These are phyloP conservation scores for Fusarium concolor DNA, from an alignment of 2,329 filamentous ascomycete genomes.

Conservation along the genomic window DNA sequence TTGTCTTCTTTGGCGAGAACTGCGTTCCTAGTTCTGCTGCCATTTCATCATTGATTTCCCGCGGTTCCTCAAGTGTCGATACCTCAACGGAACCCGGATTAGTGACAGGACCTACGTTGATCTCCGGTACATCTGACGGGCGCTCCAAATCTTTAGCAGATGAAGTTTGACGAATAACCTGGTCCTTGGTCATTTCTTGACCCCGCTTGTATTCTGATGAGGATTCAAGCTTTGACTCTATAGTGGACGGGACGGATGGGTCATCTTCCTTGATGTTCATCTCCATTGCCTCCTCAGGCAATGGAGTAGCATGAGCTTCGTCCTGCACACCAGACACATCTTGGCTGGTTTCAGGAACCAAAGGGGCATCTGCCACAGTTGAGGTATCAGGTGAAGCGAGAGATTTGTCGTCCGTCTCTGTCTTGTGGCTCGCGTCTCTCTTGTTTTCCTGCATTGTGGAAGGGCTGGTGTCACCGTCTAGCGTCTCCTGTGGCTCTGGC, in stretches of 20 bases:
- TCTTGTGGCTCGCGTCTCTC: not conserved
- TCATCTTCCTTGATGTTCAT: not conserved
- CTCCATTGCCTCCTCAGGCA: not conserved
- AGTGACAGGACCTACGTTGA: not conserved
- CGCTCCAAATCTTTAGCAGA: not conserved
- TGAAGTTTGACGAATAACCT: not conserved
- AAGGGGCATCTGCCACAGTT: not conserved
- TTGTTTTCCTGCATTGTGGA: not conserved
- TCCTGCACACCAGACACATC: not conserved
- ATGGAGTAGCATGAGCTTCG: not conserved
- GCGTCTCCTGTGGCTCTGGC: constrained; percentile 18
- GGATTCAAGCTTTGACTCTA: not conserved
- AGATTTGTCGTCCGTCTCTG: constrained; percentile 8
- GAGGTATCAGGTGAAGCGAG: not conserved
- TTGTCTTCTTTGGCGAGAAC: constrained; percentile 8
- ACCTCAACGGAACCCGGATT: not conserved
- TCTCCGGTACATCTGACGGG: not conserved
- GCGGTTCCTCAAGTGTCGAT: not conserved
- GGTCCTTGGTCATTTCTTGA: not conserved
- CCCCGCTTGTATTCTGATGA: not conserved
- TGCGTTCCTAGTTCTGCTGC: not conserved
- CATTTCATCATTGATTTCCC: not conserved
- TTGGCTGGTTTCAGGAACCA: not conserved
- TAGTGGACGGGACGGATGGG: not conserved
- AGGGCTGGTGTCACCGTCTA: not conserved